Percentiles rank a stretch among this genome's conserved stretches.
Evolutionary conservation across 176 grass and related monocot genomes (phyloP).

Genomic region (Phoenix roebelenii): DNA sequence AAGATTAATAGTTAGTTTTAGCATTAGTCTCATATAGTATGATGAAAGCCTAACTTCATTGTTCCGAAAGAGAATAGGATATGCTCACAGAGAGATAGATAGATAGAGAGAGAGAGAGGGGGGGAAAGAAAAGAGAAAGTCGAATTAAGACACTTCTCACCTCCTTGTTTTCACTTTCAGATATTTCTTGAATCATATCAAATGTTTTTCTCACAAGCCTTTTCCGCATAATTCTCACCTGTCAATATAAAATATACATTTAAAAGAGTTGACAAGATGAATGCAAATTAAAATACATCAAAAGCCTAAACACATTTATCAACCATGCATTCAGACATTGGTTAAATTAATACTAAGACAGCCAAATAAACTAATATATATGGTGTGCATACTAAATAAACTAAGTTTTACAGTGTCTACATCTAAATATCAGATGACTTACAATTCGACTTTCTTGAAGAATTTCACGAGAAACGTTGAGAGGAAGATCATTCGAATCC

Average conservation of each 20-base stretch:
- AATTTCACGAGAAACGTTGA: conserved; percentile 91
- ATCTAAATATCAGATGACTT: conserved; percentile 22
- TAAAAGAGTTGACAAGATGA: too few relatives aligned
- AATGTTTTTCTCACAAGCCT: conserved; percentile 94
- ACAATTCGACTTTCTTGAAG: conserved; percentile 97
- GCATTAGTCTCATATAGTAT: too few relatives aligned
- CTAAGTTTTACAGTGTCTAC: too few relatives aligned
- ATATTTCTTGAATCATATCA: conserved; percentile 90
- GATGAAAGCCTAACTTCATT: too few relatives aligned
- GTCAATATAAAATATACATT: background rate
- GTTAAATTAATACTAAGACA: too few relatives aligned
- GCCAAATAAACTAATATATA: too few relatives aligned
- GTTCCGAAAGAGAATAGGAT: too few relatives aligned
- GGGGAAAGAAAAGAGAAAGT: background rate
- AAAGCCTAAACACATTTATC: too few relatives aligned
- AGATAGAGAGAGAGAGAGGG: background rate
- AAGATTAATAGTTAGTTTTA: background rate
- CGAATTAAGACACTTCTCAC: conserved; percentile 15
- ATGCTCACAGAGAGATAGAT: too few relatives aligned
- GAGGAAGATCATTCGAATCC: conserved; percentile 86
- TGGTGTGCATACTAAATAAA: too few relatives aligned
- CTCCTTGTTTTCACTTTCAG: conserved; percentile 69
- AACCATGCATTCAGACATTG: too few relatives aligned
- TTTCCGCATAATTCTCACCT: conserved; percentile 94
- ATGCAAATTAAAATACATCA: too few relatives aligned